Percentiles rank a stretch among this genome's conserved stretches.
Evolutionary conservation across 1,284 basidiomycete species (phyloP).

Genomic region (Fomitopsis betulina): DNA sequence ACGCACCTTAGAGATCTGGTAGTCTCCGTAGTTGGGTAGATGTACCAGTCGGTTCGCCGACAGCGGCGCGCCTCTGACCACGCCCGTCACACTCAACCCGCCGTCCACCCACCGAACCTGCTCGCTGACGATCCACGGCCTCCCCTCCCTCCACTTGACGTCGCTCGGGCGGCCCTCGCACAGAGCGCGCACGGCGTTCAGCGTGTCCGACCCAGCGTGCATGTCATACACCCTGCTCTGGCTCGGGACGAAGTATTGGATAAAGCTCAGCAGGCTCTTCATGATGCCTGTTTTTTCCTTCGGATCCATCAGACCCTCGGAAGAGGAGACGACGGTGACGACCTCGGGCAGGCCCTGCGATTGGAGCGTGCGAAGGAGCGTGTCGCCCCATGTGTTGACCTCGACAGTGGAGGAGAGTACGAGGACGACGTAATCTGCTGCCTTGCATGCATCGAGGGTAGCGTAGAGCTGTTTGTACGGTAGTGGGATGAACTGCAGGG

Average conservation of each 20-base stretch:
- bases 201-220: constrained; percentile 56
- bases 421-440: constrained; percentile 89
- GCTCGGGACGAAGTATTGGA: constrained; percentile 92
- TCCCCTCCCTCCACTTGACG: constrained; percentile 79
- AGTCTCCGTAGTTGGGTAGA: constrained; percentile 88
- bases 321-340: constrained; percentile 53
- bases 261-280: constrained; percentile 88
- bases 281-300: constrained; percentile 64
- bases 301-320: constrained; percentile 43
- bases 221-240: constrained; percentile 67
- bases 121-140: constrained; percentile 82
- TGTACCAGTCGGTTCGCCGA: constrained; percentile 88
- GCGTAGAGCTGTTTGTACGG: constrained; percentile 71
- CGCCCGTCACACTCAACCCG: constrained; percentile 72
- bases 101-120: constrained; percentile 55
- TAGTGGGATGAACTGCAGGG: constrained; percentile 80
- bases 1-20: constrained; percentile 74
- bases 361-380: constrained; percentile 83
- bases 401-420: constrained; percentile 79
- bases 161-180: constrained; percentile 78
- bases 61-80: constrained; percentile 76
- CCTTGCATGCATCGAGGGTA: constrained; percentile 83
- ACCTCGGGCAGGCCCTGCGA: constrained; percentile 77
- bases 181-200: constrained; percentile 69
- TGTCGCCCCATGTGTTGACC: constrained; percentile 86